phyloP scores from a whole-genome alignment of 2,329 filamentous ascomycete genomes.

The Sodiomyces alkalinus region DNA sequence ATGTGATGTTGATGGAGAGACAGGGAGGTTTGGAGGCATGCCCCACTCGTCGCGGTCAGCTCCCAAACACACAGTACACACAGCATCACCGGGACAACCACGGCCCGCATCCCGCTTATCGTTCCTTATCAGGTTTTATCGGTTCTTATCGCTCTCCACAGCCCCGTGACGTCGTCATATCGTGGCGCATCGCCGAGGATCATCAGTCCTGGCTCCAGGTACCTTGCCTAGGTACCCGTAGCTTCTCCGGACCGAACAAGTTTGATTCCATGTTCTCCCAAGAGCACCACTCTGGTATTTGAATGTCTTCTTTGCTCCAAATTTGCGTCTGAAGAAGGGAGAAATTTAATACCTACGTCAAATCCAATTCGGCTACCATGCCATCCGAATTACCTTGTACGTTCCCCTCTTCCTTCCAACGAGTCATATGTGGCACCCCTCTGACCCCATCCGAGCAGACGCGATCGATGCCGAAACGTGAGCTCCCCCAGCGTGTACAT shows the following conservation, averaged over 20 bases:
- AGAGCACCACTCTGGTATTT: too few relatives aligned
- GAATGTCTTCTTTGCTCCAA: too few relatives aligned
- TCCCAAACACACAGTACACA: constrained; percentile 7
- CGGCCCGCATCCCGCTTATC: too few relatives aligned
- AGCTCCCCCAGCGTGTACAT: constrained; percentile 12
- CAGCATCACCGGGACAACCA: constrained; percentile 17
- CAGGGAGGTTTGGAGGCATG: constrained; percentile 1
- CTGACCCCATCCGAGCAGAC: constrained; percentile 39
- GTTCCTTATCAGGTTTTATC: constrained; percentile 2
- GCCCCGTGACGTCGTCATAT: constrained; percentile 2
- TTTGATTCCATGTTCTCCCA: too few relatives aligned
- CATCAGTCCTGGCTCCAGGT: too few relatives aligned
- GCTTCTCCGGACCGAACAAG: too few relatives aligned
- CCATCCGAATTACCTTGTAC: constrained; percentile 33
- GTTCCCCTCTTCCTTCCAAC: constrained; percentile 8
- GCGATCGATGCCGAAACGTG: constrained; percentile 95
- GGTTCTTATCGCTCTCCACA: not conserved
- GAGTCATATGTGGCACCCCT: constrained; percentile 1
- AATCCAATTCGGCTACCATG: constrained; percentile 18
- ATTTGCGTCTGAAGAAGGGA: too few relatives aligned
- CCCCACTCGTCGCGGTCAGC: not conserved
- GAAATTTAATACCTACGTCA: too few relatives aligned
- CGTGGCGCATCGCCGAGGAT: constrained; percentile 1
- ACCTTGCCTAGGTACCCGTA: too few relatives aligned
- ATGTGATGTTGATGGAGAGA: constrained; percentile 5